These are phyloP conservation scores for Rosa rugosa DNA, from an alignment of 306 rosid species.

Conservation along the genomic window DNA sequence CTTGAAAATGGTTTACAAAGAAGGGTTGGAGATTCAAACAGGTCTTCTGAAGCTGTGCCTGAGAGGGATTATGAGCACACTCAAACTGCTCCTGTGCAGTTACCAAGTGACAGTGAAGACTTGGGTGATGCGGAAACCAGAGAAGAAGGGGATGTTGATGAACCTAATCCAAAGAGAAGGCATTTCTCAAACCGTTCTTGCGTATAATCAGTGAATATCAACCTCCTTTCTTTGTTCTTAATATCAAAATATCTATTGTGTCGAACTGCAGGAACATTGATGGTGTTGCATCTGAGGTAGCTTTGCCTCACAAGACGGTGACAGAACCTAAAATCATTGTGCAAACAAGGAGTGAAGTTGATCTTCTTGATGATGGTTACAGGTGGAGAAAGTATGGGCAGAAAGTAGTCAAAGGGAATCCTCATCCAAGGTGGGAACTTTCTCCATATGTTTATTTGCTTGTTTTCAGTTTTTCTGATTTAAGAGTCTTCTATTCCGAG, in stretches of 20 bases:
- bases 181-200: slow-evolving; percentile 26
- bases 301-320: slow-evolving; percentile 73
- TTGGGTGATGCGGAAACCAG: slow-evolving; percentile 48
- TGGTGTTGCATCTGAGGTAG: slow-evolving; percentile 48
- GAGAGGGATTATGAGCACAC: slow-evolving; percentile 45
- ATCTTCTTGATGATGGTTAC: slow-evolving; percentile 94
- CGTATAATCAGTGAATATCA: not conserved
- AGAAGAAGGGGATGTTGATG: slow-evolving; percentile 58
- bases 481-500: not conserved
- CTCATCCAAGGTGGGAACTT: slow-evolving; percentile 85
- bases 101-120: slow-evolving; percentile 69
- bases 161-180: slow-evolving; percentile 91
- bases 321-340: slow-evolving; percentile 95
- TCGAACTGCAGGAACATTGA: slow-evolving; percentile 68
- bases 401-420: slow-evolving; percentile 97
- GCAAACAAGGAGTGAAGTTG: slow-evolving; percentile 93
- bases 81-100: slow-evolving; percentile 42
- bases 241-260: slow-evolving; percentile 15
- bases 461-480: slow-evolving; percentile 5
- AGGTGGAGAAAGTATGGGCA: slow-evolving; percentile 99
- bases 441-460: slow-evolving; percentile 16
- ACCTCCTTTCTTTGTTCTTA: slow-evolving; percentile 8
- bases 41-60: slow-evolving; percentile 45
- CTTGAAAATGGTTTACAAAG: slow-evolving; percentile 58
- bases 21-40: slow-evolving; percentile 48